Base-by-base conservation (phyloP, 495 filamentous ascomycete species). In the Cercophora sp. region DNA sequence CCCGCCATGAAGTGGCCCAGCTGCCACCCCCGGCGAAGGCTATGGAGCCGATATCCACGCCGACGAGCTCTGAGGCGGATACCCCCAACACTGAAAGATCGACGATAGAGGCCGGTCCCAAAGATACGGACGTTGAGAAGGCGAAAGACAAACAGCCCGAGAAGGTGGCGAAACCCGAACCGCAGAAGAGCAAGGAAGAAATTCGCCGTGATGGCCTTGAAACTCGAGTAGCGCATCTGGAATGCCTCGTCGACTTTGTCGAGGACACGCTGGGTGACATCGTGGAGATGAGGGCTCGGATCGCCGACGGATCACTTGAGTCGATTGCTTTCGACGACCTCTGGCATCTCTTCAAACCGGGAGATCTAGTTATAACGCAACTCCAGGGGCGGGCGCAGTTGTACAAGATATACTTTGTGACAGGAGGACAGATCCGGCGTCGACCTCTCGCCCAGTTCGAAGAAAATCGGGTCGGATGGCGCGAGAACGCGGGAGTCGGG, bases 341-440 rank as follows among this genome's bases (percentile, higher is more conserved):
- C 6, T 75, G 68, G 65, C 60, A 74, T 41, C 55, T 75, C 2
- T 75, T 73, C 50, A 48, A 48, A 18, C 63, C 66, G 8, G 72
- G 72, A 8, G 59, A 62, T 13, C 16, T 56, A 3, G 57, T 68
- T 18, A 57, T 62, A 27, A 56, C 63, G 2, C 47, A 50, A 40
- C 56, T 41, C 34, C 47, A 36, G 25, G 55, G 54, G 11, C 40
- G 42, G 15, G 50, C 54, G 37, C 62, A 68, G 34, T 55, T 56
- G 0, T 65, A 63, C 39, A 54, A 58, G 1, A 53, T 67, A 0
- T 56, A 66, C 27, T n/a, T 54, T 0, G 50, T 66, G 19, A 57
- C 62, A n/a, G 61, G 70, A 43, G 35, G 60, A 20, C 39, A 49
- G 37, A 51, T 59, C 40, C 47, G 58, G n/a, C 31, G 57, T 34